These are phyloP conservation scores for Jaapia argillacea DNA, from an alignment of 768 basidiomycete genomes.

Conservation along the genomic window DNA sequence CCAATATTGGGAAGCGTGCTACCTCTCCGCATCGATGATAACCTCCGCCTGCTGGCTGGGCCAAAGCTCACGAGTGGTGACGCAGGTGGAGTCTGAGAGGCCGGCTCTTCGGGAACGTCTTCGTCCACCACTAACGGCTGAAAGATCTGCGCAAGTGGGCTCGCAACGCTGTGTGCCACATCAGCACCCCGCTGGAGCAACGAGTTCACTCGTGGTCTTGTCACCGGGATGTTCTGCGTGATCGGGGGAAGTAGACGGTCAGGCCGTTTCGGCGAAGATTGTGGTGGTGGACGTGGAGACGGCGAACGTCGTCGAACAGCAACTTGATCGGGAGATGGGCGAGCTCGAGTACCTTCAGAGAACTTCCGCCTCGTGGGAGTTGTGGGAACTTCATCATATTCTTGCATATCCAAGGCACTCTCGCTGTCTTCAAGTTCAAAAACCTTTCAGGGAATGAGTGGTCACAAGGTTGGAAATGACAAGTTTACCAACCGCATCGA, in stretches of 20 bases:
- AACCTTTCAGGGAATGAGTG: conserved; percentile 32
- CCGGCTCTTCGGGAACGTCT: conserved; percentile 22
- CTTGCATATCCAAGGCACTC: conserved; percentile 41
- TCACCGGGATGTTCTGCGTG: too few species aligned
- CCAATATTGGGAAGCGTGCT: too few species aligned
- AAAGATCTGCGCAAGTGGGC: conserved; percentile 69
- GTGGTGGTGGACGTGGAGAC: neutral
- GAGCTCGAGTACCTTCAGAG: conserved; percentile 15
- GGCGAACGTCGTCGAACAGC: conserved; percentile 14
- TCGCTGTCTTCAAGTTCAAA: conserved; percentile 70
- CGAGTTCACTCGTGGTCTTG: conserved; percentile 35
- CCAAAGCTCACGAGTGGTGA: conserved; percentile 26
- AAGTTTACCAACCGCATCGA: conserved; percentile 49
- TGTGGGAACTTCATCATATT: conserved; percentile 21
- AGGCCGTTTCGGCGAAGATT: too few species aligned
- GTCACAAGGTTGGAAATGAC: neutral
- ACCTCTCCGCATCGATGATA: conserved; percentile 16
- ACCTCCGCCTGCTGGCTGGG: conserved; percentile 26
- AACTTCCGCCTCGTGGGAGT: conserved; percentile 20
- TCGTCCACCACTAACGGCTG: conserved; percentile 56
- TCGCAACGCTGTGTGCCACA: conserved; percentile 29
- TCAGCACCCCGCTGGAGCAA: conserved; percentile 28
- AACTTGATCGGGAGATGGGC: too few species aligned
- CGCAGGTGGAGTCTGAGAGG: conserved; percentile 6
- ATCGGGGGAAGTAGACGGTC: too few species aligned